Evolutionary conservation across 805 yeast species (phyloP).

Genomic region (Sugiyamaella americana): DNA sequence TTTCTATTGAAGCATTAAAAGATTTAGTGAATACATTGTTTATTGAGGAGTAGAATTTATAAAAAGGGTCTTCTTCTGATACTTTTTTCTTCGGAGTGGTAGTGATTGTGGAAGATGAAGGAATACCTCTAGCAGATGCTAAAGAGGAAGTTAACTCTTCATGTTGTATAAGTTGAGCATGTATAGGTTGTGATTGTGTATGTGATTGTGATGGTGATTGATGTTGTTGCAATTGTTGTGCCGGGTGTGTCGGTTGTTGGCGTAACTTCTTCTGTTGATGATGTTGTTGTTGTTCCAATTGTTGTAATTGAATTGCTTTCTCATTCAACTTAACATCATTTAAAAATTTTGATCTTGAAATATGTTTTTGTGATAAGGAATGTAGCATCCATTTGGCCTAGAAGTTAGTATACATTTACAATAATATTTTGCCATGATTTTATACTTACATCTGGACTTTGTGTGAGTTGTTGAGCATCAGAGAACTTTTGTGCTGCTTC

Average conservation of each 20-base stretch:
- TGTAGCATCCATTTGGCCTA: conserved; percentile 28
- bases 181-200: not conserved
- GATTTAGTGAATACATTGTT: conserved; percentile 16
- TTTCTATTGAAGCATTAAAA: conserved; percentile 16
- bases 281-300: conserved; percentile 3
- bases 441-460: conserved; percentile 16
- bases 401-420: too few species aligned
- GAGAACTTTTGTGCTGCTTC: conserved; percentile 35
- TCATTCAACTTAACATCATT: conserved; percentile 8
- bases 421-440: too few species aligned
- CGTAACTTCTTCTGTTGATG: conserved; percentile 7
- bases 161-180: conserved; percentile 5
- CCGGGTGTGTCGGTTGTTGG: not conserved
- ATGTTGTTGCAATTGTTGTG: conserved; percentile 1
- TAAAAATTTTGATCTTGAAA: conserved; percentile 31
- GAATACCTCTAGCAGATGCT: conserved; percentile 28
- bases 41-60: conserved; percentile 20
- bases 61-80: conserved; percentile 24
- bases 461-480: conserved; percentile 23
- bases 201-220: not conserved
- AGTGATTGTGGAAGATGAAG: not conserved
- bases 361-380: conserved; percentile 29
- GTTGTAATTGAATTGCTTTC: not conserved
- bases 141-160: conserved; percentile 20
- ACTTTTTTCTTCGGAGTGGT: conserved; percentile 3